Evolutionary conservation across 331 rosid species (phyloP).

Genomic region (Rosa hybrid): DNA sequence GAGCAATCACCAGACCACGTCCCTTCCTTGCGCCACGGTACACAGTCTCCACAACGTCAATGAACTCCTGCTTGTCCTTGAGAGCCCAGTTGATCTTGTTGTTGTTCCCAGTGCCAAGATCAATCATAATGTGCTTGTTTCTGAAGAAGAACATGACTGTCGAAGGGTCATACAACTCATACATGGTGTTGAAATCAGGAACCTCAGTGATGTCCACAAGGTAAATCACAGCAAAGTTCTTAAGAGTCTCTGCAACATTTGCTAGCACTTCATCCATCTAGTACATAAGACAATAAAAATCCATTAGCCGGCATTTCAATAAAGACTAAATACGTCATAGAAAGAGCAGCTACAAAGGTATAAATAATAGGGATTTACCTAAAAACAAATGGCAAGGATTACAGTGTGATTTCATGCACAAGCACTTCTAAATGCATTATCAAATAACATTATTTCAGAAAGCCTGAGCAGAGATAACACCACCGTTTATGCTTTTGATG

Average conservation of each 20-base stretch:
- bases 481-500: neutral
- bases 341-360: neutral
- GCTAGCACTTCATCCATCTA: conserved; percentile 96
- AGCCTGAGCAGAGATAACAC: neutral
- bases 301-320: neutral
- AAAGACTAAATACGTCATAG: neutral
- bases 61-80: conserved; percentile 96
- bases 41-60: conserved; percentile 78
- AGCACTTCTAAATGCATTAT: neutral
- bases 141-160: conserved; percentile 94
- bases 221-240: conserved; percentile 86
- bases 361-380: neutral
- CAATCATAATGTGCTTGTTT: conserved; percentile 99
- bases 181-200: conserved; percentile 97
- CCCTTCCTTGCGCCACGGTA: conserved; percentile 10
- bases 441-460: neutral
- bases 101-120: conserved; percentile 92
- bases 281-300: neutral
- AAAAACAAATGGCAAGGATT: neutral
- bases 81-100: conserved; percentile 97
- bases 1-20: conserved; percentile 17
- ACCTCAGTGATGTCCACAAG: conserved; percentile 92
- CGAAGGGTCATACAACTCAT: conserved; percentile 85
- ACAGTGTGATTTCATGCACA: neutral
- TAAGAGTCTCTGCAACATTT: conserved; percentile 79